Conservation (phyloP, 163 green algal genomes). For the Chlorella variabilis region DNA sequence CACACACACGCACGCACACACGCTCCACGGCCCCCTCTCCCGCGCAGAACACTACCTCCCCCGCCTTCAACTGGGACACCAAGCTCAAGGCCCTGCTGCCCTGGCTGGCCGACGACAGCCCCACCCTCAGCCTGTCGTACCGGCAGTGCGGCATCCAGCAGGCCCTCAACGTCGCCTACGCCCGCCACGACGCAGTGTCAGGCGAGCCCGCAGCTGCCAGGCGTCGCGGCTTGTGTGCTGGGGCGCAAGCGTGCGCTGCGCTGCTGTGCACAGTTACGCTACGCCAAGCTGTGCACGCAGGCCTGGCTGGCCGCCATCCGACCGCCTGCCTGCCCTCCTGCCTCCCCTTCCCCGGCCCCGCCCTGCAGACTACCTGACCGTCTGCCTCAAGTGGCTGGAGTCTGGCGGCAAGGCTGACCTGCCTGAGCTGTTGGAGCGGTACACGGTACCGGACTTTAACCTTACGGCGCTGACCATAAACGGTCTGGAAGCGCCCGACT, state of each 20-base stretch:
- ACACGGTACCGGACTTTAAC: neutral
- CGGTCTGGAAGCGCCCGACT: neutral
- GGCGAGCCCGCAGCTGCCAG: neutral
- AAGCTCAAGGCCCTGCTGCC: slow-evolving; percentile 6
- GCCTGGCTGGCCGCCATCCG: no score
- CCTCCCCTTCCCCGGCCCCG: no score
- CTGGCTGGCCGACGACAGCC: neutral
- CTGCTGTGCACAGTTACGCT: no score
- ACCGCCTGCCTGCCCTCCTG: neutral
- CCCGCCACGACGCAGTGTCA: slow-evolving; percentile 12
- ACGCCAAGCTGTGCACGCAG: no score
- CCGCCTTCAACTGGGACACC: neutral
- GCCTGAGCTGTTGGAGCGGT: neutral
- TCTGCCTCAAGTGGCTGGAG: slow-evolving; percentile 7
- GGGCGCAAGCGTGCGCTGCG: no score
- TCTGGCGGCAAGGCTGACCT: neutral
- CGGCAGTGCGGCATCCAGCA: neutral
- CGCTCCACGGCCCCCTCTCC: no score
- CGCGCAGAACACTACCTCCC: slow-evolving; percentile 17
- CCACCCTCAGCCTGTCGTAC: slow-evolving; percentile 16
- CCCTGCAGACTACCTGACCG: slow-evolving; percentile 18
- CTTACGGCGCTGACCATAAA: neutral
- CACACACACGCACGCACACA: no score
- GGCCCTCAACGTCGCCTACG: slow-evolving; percentile 19
- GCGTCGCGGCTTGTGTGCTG: no score